Conservation (phyloP, 2,329 filamentous ascomycete species). For the Blastomyces gilchristii region DNA sequence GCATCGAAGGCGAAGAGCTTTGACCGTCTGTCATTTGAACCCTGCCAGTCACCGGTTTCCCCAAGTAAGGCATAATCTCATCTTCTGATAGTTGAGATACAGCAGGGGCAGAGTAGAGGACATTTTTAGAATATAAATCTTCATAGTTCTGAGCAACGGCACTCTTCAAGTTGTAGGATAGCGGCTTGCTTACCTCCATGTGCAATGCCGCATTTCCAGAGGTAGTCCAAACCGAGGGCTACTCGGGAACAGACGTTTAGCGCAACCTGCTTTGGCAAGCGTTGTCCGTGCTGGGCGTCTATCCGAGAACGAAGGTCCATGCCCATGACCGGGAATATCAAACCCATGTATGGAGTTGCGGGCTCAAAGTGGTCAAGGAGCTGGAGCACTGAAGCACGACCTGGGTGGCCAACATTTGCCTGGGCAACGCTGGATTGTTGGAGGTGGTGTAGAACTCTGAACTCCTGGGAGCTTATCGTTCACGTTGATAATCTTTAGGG, state of each 20-base stretch:
- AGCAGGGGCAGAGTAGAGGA: too few relatives aligned
- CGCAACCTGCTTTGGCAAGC: background rate
- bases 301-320: background rate
- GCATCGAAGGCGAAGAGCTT: too few relatives aligned
- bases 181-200: background rate
- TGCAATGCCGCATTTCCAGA: slow-evolving; percentile 4
- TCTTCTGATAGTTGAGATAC: too few relatives aligned
- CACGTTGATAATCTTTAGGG: background rate
- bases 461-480: background rate
- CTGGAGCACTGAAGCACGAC: background rate
- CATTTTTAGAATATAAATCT: too few relatives aligned
- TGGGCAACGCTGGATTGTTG: background rate
- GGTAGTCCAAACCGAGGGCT: background rate
- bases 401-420: background rate
- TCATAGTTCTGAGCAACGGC: too few relatives aligned
- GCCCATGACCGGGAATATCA: background rate
- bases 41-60: too few relatives aligned
- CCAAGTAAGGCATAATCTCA: too few relatives aligned
- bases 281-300: background rate
- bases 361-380: background rate
- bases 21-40: too few relatives aligned
- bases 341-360: background rate
- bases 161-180: too few relatives aligned
- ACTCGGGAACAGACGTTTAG: background rate
- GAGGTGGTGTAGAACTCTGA: background rate